Base-by-base conservation (phyloP, 768 basidiomycete genomes). In the Asterophora parasitica region DNA sequence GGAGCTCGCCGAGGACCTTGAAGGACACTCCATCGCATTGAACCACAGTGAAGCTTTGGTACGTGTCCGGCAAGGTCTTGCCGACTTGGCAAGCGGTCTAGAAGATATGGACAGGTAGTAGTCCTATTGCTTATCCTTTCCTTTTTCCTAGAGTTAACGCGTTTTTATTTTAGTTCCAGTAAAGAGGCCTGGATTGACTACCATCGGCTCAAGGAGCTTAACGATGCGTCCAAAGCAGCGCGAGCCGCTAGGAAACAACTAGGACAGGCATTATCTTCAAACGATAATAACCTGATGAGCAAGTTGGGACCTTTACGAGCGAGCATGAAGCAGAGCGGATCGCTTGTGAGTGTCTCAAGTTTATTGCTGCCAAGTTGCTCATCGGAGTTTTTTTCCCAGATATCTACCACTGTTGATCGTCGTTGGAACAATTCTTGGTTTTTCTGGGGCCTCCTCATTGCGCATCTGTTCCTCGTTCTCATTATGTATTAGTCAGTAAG, bases 91-190 rank as follows among this genome's bases (percentile, higher is more conserved):
- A 27, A 69, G 76, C 28, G 79, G 73, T 41, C 60, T 88, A 52
- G 73, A 73, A 33, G 82, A 79, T 23, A 65, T 76, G 34, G 82
- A 87, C 58, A 69, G 70, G 86, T 85, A 57, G 46, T 38, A n/a
- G 28, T 32, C 3, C 31, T 13, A 33, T 13, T n/a, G n/a, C n/a
- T 63, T 57, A 37, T 38, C 27, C 49, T 33, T 36, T 34, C 50
- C 16, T 36, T 41, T 45, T 16, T 43, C 48, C 19, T 44, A 35
- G 34, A 41, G 30, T 50, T 43, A 15, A 39, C 27, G 17, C 32
- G 11, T 17, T 34, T 32, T 32, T 44, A 46, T 51, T 44, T 32
- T 51, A 78, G 79, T 53, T 71, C 72, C 19, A 53, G 54, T 38
- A 67, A 70, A 20, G 64, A 68, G 46, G 32, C 60, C 7, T 53